A percentile compares a stretch with the other conserved stretches of the same genome.
phyloP scores from a whole-genome alignment of 805 yeast genomes.

The Blastobotrys peoriensis region DNA sequence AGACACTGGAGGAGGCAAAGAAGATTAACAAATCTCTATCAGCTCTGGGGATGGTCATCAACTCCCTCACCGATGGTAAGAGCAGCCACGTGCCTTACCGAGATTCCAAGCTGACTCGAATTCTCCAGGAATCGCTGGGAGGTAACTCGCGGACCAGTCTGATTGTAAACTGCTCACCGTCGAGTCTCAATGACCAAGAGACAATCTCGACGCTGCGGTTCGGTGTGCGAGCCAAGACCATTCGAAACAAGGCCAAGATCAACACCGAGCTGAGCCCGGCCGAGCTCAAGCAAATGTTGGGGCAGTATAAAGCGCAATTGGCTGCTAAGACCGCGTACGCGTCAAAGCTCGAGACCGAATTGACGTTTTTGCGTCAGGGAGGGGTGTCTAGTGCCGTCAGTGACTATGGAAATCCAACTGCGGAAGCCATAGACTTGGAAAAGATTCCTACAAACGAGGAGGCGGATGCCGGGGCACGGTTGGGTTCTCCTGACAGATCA shows the following conservation, averaged over 20 bases:
- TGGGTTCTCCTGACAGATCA: background rate
- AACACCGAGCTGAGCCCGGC: constrained; percentile 51
- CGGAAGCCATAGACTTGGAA: background rate
- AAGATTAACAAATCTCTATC: constrained; percentile 75
- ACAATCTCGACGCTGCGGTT: constrained; percentile 69
- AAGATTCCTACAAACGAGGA: background rate
- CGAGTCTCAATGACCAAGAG: constrained; percentile 49
- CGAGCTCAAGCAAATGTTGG: constrained; percentile 38
- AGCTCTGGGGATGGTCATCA: constrained; percentile 73
- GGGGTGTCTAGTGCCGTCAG: background rate
- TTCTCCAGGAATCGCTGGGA: constrained; percentile 72
- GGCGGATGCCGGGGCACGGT: too few relatives aligned
- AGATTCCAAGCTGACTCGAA: constrained; percentile 72
- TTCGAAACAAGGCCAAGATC: constrained; percentile 58
- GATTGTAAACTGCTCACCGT: constrained; percentile 68
- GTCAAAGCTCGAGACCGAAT: constrained; percentile 38
- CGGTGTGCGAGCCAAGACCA: constrained; percentile 65
- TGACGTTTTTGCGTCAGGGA: constrained; percentile 28
- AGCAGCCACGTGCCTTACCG: constrained; percentile 66
- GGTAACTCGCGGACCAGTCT: constrained; percentile 76
- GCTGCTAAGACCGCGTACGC: constrained; percentile 27
- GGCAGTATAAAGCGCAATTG: constrained; percentile 32
- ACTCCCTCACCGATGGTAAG: constrained; percentile 65
- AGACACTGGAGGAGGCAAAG: constrained; percentile 73
- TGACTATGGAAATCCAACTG: background rate